phyloP scores from a whole-genome alignment of 345 rosid species.

The Brassica carinata region DNA sequence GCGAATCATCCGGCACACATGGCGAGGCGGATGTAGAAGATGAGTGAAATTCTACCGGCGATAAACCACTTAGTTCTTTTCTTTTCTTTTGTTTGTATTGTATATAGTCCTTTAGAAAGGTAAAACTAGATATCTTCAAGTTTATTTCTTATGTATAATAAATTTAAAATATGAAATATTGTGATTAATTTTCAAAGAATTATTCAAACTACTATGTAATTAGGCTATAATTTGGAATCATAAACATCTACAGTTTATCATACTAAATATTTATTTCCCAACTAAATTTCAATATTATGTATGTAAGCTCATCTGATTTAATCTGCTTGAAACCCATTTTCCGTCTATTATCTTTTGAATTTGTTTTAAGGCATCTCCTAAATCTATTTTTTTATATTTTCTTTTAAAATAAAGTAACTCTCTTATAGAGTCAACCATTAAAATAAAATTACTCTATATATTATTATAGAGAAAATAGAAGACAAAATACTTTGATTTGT shows the following conservation, averaged over 20 bases:
- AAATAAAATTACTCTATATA: no score
- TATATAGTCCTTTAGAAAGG: background rate
- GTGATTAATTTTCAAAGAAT: background rate
- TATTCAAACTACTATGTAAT: background rate
- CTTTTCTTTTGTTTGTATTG: no score
- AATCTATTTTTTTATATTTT: no score
- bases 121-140: no score
- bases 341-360: background rate
- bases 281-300: background rate
- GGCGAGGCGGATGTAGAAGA: no score
- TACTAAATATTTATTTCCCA: background rate
- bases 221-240: background rate
- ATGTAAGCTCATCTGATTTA: background rate
- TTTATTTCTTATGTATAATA: background rate
- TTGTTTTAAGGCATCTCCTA: background rate
- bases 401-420: no score
- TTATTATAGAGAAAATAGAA: no score
- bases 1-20: no score
- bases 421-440: no score
- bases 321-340: background rate
- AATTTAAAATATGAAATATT: background rate
- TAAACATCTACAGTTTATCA: background rate
- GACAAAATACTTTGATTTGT: slow-evolving; percentile 23
- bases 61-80: no score
- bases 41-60: no score